These are phyloP conservation scores for Tilletia indica DNA, from an alignment of 1,284 basidiomycete species.

Conservation along the genomic window DNA sequence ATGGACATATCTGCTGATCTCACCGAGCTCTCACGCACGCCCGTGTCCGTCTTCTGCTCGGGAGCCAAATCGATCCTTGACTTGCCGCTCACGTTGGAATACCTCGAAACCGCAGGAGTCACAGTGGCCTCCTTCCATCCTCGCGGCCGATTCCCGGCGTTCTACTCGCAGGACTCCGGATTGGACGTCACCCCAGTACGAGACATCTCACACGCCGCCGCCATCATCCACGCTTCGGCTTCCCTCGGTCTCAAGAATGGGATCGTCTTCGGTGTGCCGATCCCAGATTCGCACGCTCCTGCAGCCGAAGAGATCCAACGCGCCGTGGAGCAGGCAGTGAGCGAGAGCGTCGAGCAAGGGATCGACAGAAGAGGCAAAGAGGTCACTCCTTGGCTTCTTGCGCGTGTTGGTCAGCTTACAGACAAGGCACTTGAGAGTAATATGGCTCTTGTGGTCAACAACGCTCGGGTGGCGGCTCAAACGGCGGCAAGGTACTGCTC, in stretches of 20 bases:
- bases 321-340: constrained; percentile 79
- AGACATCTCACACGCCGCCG: constrained; percentile 30
- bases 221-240: constrained; percentile 66
- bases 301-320: constrained; percentile 71
- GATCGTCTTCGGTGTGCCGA: constrained; percentile 79
- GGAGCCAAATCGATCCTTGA: constrained; percentile 94
- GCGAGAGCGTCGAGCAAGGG: constrained; percentile 78
- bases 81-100: constrained; percentile 87
- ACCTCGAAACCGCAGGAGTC: constrained; percentile 93
- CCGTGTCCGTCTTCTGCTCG: constrained; percentile 74
- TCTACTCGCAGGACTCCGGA: constrained; percentile 82
- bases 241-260: constrained; percentile 56
- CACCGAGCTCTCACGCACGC: constrained; percentile 47
- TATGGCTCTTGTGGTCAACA: constrained; percentile 85
- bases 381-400: constrained; percentile 90
- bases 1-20: constrained; percentile 70
- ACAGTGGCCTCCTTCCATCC: constrained; percentile 79
- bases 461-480: constrained; percentile 77
- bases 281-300: constrained; percentile 73
- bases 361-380: constrained; percentile 81
- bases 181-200: constrained; percentile 64
- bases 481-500: constrained; percentile 65
- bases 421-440: constrained; percentile 66
- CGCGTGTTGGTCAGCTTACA: constrained; percentile 78
- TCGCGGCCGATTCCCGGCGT: constrained; percentile 78